These are phyloP conservation scores for Mycena haematopus DNA, from an alignment of 768 basidiomycete species.

Conservation along the genomic window DNA sequence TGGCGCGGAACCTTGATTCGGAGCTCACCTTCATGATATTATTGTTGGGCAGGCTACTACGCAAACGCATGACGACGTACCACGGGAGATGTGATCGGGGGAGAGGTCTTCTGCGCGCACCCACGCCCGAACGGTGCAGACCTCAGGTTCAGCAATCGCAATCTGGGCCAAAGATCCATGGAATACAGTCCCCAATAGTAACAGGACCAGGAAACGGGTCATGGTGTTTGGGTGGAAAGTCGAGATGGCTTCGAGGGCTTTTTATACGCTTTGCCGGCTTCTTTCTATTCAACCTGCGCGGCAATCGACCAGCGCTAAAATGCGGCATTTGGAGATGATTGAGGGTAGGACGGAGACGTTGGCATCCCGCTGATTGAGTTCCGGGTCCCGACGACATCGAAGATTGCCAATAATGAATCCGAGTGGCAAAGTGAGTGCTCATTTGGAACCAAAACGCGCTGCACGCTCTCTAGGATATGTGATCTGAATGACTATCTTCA, in stretches of 20 bases:
- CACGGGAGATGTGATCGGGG: constrained; percentile 12
- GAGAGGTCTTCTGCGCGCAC: constrained; percentile 18
- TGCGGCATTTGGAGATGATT: too few species aligned
- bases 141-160: not conserved
- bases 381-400: too few species aligned
- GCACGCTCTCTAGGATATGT: too few species aligned
- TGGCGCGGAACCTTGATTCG: constrained; percentile 18
- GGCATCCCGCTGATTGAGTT: too few species aligned
- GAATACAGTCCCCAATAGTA: not conserved
- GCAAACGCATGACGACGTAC: not conserved
- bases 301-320: too few species aligned
- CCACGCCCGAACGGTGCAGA: constrained; percentile 9
- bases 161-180: not conserved
- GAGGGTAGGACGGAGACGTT: too few species aligned
- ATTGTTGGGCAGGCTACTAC: not conserved
- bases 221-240: not conserved
- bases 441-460: too few species aligned
- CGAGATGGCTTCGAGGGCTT: not conserved
- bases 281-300: too few species aligned
- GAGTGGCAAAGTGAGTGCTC: too few species aligned
- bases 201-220: not conserved
- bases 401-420: too few species aligned
- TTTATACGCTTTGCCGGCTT: too few species aligned
- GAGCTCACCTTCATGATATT: constrained; percentile 17
- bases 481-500: too few species aligned